Conservation (phyloP, 768 basidiomycete genomes). For the Podaxis pistillaris region DNA sequence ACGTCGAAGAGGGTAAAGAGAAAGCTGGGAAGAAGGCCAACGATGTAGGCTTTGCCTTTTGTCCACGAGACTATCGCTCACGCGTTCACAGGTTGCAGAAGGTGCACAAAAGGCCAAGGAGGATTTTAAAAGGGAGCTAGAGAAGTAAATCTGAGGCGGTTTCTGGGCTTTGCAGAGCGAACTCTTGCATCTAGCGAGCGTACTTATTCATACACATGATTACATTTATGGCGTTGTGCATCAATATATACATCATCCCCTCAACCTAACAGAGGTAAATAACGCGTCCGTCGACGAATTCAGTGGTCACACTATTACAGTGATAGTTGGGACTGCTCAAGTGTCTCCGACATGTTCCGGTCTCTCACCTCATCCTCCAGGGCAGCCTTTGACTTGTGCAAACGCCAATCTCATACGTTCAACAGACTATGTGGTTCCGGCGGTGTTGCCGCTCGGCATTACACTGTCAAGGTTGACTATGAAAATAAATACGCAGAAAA, state of each 20-base stretch:
- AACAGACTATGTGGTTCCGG: background rate
- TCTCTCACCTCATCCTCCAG: background rate
- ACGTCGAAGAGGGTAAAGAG: constrained; percentile 32
- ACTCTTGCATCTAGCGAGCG: background rate
- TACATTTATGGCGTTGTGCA: background rate
- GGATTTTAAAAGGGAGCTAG: constrained; percentile 31
- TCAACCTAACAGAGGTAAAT: background rate
- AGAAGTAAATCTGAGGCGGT: background rate
- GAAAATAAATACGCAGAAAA: constrained; percentile 68
- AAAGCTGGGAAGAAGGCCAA: constrained; percentile 36
- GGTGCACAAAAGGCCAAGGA: constrained; percentile 35
- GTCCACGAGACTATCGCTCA: background rate
- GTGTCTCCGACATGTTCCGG: background rate
- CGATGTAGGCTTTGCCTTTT: constrained; percentile 28
- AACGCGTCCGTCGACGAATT: background rate
- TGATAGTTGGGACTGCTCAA: no score
- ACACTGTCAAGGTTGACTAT: constrained; percentile 9
- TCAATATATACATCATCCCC: background rate
- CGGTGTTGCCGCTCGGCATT: background rate
- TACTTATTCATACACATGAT: background rate
- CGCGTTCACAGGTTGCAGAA: constrained; percentile 27
- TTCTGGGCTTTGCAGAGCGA: background rate
- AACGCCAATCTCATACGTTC: background rate
- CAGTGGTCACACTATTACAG: background rate
- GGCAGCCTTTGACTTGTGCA: no score